Evolutionary conservation across 2,329 filamentous ascomycete species (phyloP), one percentile per base, ranked within the genome.

Genomic region (Colletotrichum coccodes): DNA sequence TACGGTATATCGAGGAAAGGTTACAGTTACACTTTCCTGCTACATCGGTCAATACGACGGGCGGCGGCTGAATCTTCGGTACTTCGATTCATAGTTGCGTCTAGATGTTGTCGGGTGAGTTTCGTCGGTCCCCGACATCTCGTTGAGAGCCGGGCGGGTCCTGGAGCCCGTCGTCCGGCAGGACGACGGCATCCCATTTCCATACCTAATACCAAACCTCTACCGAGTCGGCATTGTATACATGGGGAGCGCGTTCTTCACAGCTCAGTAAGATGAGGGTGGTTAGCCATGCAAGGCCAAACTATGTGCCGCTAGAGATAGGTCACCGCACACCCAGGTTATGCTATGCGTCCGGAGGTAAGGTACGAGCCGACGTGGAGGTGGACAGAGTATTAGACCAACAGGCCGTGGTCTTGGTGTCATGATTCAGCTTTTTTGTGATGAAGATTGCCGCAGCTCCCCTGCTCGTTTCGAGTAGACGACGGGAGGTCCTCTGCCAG

Each of bases 401-500:
- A 36, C 32, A 23, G 38, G 11, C 28, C 30, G 8, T 18, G 21
- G 46, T 14, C 23, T 32, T 30, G 62, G 16, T 28, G n/a, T 30
- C 30, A 53, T 61, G 36, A 40, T 32, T 16, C 21, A 42, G 23
- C 26, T 63, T 54, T 40, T 18, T 18, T 28, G 1, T 50, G 52
- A 34, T 26, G 34, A 46, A 44, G 50, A 30, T 44, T 6, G 42
- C 59, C 30, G 32, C 59, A 8, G 18, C 38, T 47, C 61, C 50
- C 59, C 40, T 36, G 44, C 42, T 47, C 21, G 53, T 64, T 59
- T 59, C 53, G 65, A 46, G 46, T 68, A 54, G 12, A 36, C 6
- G 12, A 53, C 46, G 46, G 12, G 38, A 23, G 36, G 16, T 36
- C 28, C 16, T 23, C n/a, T 36, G 28, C 26, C 18, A 26, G 36